phyloP scores from a whole-genome alignment of 768 basidiomycete genomes.

The Tylopilus vinaceipallidus region DNA sequence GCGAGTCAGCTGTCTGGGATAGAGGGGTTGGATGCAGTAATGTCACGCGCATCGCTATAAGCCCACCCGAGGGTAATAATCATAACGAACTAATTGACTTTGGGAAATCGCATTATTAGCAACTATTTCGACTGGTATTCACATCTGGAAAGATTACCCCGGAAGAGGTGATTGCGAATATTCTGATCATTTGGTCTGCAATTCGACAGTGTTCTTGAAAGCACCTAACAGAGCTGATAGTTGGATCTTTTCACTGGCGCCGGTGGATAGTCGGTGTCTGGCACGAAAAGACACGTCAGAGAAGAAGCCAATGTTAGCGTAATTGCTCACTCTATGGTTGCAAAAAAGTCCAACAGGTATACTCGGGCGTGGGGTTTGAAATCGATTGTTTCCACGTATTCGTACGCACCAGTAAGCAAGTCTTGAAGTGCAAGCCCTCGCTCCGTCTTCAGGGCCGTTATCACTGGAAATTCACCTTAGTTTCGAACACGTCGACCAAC shows the following conservation, averaged over 20 bases:
- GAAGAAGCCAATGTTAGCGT: neutral
- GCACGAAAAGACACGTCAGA: neutral
- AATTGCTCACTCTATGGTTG: slow-evolving; percentile 85
- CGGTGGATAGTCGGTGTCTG: slow-evolving; percentile 89
- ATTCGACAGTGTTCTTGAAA: slow-evolving; percentile 90
- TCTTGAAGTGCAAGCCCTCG: slow-evolving; percentile 95
- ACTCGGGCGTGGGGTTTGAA: slow-evolving; percentile 83
- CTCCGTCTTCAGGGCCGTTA: slow-evolving; percentile 82
- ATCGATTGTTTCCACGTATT: slow-evolving; percentile 84
- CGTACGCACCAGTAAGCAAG: slow-evolving; percentile 86
- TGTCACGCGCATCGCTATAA: slow-evolving; percentile 11
- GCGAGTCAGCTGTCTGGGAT: neutral
- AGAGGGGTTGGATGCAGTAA: neutral
- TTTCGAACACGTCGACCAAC: neutral
- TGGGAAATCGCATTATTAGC: too few species aligned
- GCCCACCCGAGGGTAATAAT: too few species aligned
- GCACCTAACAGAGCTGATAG: slow-evolving; percentile 86
- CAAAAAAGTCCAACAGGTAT: slow-evolving; percentile 89
- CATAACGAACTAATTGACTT: too few species aligned
- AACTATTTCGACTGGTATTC: too few species aligned
- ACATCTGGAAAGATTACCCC: neutral
- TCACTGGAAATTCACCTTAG: slow-evolving; percentile 54
- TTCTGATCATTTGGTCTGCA: slow-evolving; percentile 46
- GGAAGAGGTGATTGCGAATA: neutral
- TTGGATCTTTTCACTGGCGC: slow-evolving; percentile 93